Evolutionary conservation across 2,329 filamentous ascomycete genomes (phyloP).

Genomic region (Myotisia sp.): DNA sequence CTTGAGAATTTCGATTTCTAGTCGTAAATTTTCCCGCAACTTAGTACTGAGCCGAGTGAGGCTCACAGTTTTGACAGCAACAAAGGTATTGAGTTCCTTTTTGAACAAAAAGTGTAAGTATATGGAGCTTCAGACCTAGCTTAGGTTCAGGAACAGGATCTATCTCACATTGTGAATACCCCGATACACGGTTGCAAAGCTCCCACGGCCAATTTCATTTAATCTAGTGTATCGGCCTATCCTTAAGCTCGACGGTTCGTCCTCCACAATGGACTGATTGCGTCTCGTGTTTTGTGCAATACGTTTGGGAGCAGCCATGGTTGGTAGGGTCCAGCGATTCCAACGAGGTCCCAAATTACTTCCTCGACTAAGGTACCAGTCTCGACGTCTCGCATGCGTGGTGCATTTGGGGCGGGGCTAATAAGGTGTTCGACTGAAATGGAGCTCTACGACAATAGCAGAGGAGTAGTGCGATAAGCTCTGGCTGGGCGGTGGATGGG

Average conservation of each 20-base stretch:
- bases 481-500: no score
- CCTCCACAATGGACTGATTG: conserved; percentile 15
- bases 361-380: neutral
- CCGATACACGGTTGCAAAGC: conserved; percentile 90
- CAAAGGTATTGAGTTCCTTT: conserved; percentile 53
- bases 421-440: no score
- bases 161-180: conserved; percentile 65
- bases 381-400: neutral
- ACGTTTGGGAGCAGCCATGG: conserved; percentile 26
- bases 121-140: no score
- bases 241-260: conserved; percentile 19
- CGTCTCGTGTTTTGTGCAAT: conserved; percentile 26
- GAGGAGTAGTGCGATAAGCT: no score
- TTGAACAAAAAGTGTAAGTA: no score
- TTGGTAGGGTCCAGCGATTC: conserved; percentile 3
- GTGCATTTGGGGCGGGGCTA: conserved; percentile 1
- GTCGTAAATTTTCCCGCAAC: conserved; percentile 87
- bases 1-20: conserved; percentile 91
- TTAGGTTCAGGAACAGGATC: neutral
- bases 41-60: conserved; percentile 84
- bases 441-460: no score
- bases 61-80: conserved; percentile 94
- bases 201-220: conserved; percentile 88
- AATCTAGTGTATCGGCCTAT: conserved; percentile 71
- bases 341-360: neutral